Percentiles rank a stretch among this genome's conserved stretches.
Evolutionary conservation across 169 alveolate species (phyloP).

Genomic region (Theileria orientalis): DNA sequence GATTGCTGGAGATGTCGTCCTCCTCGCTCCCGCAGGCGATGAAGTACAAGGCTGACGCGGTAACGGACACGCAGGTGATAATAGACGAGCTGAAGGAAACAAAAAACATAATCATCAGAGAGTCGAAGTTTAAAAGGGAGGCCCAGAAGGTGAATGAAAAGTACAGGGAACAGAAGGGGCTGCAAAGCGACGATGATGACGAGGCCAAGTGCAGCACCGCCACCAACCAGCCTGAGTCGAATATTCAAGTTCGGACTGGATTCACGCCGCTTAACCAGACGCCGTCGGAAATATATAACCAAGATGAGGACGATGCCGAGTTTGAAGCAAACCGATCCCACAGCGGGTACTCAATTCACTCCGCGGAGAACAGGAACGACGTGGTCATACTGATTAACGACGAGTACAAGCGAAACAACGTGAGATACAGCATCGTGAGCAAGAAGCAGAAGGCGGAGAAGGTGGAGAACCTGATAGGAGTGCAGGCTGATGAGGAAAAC

Average conservation of each 20-base stretch:
- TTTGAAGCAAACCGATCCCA: too few relatives aligned
- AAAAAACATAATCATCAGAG: too few relatives aligned
- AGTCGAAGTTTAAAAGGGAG: too few relatives aligned
- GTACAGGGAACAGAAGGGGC: not conserved
- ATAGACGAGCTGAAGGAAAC: not conserved
- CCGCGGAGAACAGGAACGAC: not conserved
- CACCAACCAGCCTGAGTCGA: too few relatives aligned
- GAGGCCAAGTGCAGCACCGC: not conserved
- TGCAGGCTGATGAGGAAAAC: not conserved
- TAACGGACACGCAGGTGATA: constrained; percentile 4
- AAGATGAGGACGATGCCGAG: too few relatives aligned
- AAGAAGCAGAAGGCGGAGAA: not conserved
- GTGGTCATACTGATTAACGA: not conserved
- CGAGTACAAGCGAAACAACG: not conserved
- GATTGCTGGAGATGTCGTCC: constrained; percentile 3
- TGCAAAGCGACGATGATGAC: not conserved
- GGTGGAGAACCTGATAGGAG: constrained; percentile 5
- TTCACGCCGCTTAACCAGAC: too few relatives aligned
- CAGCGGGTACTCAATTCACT: too few relatives aligned
- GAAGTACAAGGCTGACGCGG: not conserved
- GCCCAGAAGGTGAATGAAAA: not conserved
- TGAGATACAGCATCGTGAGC: not conserved
- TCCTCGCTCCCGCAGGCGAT: constrained; percentile 1
- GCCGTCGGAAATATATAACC: too few relatives aligned
- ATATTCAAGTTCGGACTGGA: too few relatives aligned